phyloP scores from a whole-genome alignment of 2,329 filamentous ascomycete species.

The Stemphylium lycopersici region DNA sequence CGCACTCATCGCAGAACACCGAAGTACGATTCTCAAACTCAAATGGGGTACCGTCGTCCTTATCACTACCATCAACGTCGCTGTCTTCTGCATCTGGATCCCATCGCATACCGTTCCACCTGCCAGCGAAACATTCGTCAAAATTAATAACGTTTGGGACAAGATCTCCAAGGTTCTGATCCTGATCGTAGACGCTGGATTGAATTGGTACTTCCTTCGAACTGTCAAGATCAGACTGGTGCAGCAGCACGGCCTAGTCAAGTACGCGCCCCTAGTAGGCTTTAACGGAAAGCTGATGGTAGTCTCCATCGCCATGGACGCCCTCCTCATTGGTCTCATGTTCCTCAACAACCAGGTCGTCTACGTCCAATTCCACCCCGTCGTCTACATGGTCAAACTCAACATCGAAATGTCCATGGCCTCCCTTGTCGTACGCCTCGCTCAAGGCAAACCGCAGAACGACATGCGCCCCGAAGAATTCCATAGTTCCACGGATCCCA shows the following conservation, averaged over 20 bases:
- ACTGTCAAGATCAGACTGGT: slow-evolving; percentile 50
- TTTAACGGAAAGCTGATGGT: slow-evolving; percentile 52
- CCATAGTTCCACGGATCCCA: slow-evolving; percentile 22
- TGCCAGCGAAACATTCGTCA: slow-evolving; percentile 48
- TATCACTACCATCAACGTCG: slow-evolving; percentile 60
- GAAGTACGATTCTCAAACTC: slow-evolving; percentile 46
- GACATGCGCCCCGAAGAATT: slow-evolving; percentile 32
- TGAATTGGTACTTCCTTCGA: slow-evolving; percentile 62
- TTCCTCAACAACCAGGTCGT: slow-evolving; percentile 47
- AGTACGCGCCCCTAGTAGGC: slow-evolving; percentile 49
- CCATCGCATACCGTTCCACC: slow-evolving; percentile 51
- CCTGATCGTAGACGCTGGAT: slow-evolving; percentile 55
- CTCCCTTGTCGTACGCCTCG: slow-evolving; percentile 48
- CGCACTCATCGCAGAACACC: slow-evolving; percentile 55
- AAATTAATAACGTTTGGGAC: slow-evolving; percentile 60
- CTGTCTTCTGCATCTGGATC: slow-evolving; percentile 62
- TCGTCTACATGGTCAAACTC: slow-evolving; percentile 53
- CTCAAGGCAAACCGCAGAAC: slow-evolving; percentile 36
- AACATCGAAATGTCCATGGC: slow-evolving; percentile 56
- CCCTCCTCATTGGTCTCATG: slow-evolving; percentile 49
- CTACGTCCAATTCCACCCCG: slow-evolving; percentile 52
- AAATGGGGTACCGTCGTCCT: slow-evolving; percentile 56
- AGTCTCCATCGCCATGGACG: slow-evolving; percentile 52
- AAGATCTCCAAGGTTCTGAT: slow-evolving; percentile 60
- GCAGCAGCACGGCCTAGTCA: slow-evolving; percentile 47